Evolutionary conservation across 352 stramenopile species (phyloP).

Genomic region (Hyaloperonospora arabidopsidis): DNA sequence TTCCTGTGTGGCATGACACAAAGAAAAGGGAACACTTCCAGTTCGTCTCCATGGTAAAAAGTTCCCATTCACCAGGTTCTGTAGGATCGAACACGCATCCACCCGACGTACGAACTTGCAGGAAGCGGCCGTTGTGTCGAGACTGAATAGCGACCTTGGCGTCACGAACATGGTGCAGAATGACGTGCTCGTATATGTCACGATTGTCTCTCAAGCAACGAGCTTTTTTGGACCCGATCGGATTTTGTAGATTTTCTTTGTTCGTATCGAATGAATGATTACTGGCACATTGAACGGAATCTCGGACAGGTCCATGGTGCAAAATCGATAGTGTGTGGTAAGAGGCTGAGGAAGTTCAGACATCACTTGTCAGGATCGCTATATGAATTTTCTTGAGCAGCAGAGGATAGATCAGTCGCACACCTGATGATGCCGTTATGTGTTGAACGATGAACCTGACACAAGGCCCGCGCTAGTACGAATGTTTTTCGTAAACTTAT

Average conservation of each 20-base stretch:
- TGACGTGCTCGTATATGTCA: conserved; percentile 24
- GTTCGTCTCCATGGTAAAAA: conserved; percentile 33
- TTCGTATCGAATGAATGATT: conserved; percentile 18
- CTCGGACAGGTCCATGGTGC: conserved; percentile 23
- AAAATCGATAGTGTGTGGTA: too few relatives aligned
- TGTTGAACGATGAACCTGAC: too few relatives aligned
- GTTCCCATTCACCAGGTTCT: conserved; percentile 21
- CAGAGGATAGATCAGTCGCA: too few relatives aligned
- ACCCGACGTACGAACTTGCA: conserved; percentile 21
- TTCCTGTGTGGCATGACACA: conserved; percentile 25
- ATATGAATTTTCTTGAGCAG: too few relatives aligned
- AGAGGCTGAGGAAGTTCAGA: too few relatives aligned
- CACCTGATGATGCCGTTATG: too few relatives aligned
- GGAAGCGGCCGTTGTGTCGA: conserved; percentile 18
- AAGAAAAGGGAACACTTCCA: conserved; percentile 21
- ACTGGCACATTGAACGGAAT: conserved; percentile 28
- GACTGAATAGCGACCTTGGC: conserved; percentile 31
- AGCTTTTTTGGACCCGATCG: conserved; percentile 27
- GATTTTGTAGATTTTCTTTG: conserved; percentile 23
- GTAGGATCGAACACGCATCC: conserved; percentile 29
- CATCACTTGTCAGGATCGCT: too few relatives aligned
- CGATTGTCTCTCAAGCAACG: conserved; percentile 23
- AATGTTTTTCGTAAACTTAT: too few relatives aligned
- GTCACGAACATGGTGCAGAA: conserved; percentile 25
- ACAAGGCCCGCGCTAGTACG: too few relatives aligned